Evolutionary conservation across 139 green algal species (phyloP).

Genomic region (Chlorella vulgaris): DNA sequence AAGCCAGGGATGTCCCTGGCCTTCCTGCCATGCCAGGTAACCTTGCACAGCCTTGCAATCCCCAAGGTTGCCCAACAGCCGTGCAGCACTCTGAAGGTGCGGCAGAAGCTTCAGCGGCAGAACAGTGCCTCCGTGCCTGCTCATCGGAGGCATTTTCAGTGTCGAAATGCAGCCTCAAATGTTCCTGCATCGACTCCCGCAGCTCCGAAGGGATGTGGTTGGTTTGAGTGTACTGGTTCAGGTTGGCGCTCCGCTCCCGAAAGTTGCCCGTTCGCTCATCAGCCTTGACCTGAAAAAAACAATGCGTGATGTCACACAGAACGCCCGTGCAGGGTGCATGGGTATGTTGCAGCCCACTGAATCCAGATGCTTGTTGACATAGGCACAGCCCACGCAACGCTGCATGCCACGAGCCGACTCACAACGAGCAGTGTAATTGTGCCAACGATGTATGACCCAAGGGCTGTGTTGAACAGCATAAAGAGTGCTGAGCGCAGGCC

Average conservation of each 20-base stretch:
- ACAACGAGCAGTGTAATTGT: constrained; percentile 62
- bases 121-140: no score
- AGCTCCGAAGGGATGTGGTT: constrained; percentile 44
- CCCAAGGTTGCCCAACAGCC: no score
- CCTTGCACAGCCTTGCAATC: no score
- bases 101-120: no score
- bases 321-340: no score
- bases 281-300: constrained; percentile 20
- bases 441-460: constrained; percentile 58
- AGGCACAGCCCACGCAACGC: no score
- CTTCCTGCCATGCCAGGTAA: no score
- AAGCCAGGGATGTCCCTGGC: no score
- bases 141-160: constrained; percentile 64
- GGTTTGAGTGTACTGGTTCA: constrained; percentile 42
- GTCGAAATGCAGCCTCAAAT: constrained; percentile 72
- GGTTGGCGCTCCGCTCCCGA: constrained; percentile 41
- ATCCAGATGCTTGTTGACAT: no score
- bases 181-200: constrained; percentile 62
- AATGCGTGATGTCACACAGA: not conserved
- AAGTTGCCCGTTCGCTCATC: constrained; percentile 60
- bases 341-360: no score
- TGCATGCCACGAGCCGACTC: no score
- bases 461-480: constrained; percentile 51
- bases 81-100: no score
- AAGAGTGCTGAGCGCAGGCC: constrained; percentile 40